These are phyloP conservation scores for Cordyceps cicadae DNA, from an alignment of 2,329 filamentous ascomycete species.

Conservation along the genomic window DNA sequence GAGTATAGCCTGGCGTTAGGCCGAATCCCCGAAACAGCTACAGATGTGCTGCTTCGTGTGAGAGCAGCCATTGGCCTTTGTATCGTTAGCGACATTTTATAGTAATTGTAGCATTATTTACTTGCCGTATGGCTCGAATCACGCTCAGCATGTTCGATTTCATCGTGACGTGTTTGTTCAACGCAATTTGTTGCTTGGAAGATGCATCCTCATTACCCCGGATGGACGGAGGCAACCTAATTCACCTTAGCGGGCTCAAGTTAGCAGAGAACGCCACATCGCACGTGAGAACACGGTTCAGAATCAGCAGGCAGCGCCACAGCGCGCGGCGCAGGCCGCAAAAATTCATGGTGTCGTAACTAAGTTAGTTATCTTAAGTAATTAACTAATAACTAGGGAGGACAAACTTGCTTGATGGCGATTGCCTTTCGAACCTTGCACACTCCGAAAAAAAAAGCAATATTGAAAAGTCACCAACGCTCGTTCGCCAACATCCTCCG, in stretches of 20 bases:
- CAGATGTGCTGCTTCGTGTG: not conserved
- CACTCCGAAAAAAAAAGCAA: not conserved
- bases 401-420: not conserved
- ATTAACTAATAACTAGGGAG: not conserved
- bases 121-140: not conserved
- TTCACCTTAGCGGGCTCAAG: no score
- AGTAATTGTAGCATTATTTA: not conserved
- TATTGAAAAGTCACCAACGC: not conserved
- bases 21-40: not conserved
- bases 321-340: conserved; percentile 8
- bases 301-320: conserved; percentile 8
- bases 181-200: not conserved
- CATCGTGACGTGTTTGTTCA: not conserved
- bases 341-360: conserved; percentile 9
- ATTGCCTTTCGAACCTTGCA: not conserved
- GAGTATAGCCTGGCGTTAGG: not conserved
- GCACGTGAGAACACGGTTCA: conserved; percentile 5
- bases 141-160: not conserved
- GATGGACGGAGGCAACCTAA: not conserved
- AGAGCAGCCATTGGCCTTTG: not conserved
- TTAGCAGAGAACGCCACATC: conserved; percentile 6
- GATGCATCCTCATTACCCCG: not conserved
- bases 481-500: not conserved
- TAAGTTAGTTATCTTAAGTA: not conserved
- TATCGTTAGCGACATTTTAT: not conserved